Base-by-base conservation (phyloP, 2,329 filamentous ascomycete genomes). In the Trichoderma hamatum region DNA sequence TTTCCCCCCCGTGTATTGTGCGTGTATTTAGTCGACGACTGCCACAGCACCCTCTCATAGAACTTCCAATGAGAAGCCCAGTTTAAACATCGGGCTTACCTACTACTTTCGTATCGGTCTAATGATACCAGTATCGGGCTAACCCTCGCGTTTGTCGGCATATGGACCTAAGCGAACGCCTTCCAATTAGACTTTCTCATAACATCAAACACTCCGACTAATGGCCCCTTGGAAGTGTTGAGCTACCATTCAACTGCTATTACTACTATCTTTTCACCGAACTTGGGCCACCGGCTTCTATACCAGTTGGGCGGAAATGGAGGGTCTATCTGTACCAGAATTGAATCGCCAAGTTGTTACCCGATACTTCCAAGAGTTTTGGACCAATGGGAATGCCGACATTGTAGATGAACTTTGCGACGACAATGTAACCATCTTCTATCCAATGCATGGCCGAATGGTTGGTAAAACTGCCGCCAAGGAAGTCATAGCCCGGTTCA, bases 401-500 rank as follows among this genome's bases (percentile, higher is more conserved):
- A 59, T 72, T 19, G 67, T 72, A 2, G 71, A 72, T 14, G 63
- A 72, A 32, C 62, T 72, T 11, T 72, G 71, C 49, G 51, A 63
- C 39, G 69, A 72, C 13, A 60, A 68, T 28, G 67, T 72, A 43
- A 59, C 43, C 6, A 59, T 71, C n/a, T 62, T 58, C 32, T 72
- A 72, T 28, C 71, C 71, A 5, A 68, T 72, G 71, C 71, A 72
- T 51, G 71, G 71, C 2, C 71, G 43, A 36, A 36, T 39, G 21
- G 34, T 60, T 9, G 71, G 71, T 43, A 72, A 69, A 56, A 61
- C 55, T 9, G 69, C 62, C 5, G 67, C 67, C 2, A 72, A 72
- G 49, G 46, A 69, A 10, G 58, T 66, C 21, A 26, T 72, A 34
- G 24, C 46, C 5, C 59, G 62, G 16, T 72, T 72, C 36, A 72